Percentiles rank a stretch among this genome's conserved stretches.
phyloP scores from a whole-genome alignment of 169 alveolate genomes.

The Blepharisma undulans region DNA sequence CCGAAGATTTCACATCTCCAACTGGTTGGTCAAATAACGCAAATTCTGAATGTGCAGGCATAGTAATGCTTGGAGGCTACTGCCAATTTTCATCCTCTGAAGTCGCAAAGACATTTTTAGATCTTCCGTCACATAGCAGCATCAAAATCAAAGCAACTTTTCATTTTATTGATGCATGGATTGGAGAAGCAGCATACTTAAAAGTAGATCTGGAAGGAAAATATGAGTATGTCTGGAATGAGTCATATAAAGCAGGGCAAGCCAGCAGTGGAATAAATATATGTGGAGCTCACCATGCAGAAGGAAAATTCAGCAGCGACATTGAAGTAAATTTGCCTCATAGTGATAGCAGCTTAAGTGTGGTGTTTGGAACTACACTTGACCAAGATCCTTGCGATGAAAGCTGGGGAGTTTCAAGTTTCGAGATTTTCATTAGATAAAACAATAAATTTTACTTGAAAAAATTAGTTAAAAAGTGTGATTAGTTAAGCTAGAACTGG shows the following conservation, averaged over 20 bases:
- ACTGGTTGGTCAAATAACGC: slow-evolving; percentile 63
- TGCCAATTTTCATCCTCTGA: slow-evolving; percentile 57
- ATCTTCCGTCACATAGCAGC: slow-evolving; percentile 55
- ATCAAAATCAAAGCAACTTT: slow-evolving; percentile 56
- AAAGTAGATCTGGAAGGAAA: slow-evolving; percentile 44
- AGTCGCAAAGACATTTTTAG: slow-evolving; percentile 53
- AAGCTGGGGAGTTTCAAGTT: slow-evolving; percentile 59
- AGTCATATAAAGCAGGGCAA: slow-evolving; percentile 49
- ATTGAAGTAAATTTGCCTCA: slow-evolving; percentile 57
- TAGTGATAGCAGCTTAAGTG: slow-evolving; percentile 41
- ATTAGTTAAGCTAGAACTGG: background rate
- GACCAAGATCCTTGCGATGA: slow-evolving; percentile 66
- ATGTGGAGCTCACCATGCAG: slow-evolving; percentile 67
- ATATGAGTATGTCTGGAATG: slow-evolving; percentile 64
- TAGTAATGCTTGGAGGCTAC: slow-evolving; percentile 68
- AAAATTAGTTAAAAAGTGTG: background rate
- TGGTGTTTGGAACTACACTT: slow-evolving; percentile 57
- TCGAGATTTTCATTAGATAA: slow-evolving; percentile 52
- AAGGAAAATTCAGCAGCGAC: slow-evolving; percentile 44
- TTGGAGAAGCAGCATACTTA: slow-evolving; percentile 67
- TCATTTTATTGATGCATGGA: slow-evolving; percentile 71
- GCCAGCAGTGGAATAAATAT: slow-evolving; percentile 52
- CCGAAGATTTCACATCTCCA: slow-evolving; percentile 42
- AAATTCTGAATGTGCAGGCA: slow-evolving; percentile 56
- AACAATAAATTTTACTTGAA: background rate